phyloP scores from a whole-genome alignment of 352 stramenopile genomes.

The Pythium oligandrum region DNA sequence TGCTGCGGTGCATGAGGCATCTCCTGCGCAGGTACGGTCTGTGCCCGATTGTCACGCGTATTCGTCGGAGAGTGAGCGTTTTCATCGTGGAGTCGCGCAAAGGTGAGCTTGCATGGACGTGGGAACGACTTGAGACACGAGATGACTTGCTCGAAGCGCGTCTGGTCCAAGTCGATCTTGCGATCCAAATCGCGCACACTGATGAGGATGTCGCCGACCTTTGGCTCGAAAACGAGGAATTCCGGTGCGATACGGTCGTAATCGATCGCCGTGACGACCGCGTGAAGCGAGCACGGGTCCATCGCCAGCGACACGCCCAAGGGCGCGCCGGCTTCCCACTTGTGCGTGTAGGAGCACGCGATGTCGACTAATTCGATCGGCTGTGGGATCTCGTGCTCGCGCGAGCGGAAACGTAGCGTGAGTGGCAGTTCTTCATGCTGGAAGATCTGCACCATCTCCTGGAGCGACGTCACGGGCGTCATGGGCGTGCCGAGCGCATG shows the following conservation, averaged over 20 bases:
- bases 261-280: conserved; percentile 63
- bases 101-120: conserved; percentile 54
- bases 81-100: conserved; percentile 43
- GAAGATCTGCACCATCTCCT: conserved; percentile 50
- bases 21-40: neutral
- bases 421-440: conserved; percentile 45
- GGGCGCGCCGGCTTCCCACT: conserved; percentile 37
- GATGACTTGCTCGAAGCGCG: conserved; percentile 74
- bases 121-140: conserved; percentile 41
- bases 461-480: conserved; percentile 34
- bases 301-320: conserved; percentile 74
- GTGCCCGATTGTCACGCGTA: neutral
- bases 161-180: conserved; percentile 36
- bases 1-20: conserved; percentile 2
- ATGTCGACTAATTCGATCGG: conserved; percentile 34
- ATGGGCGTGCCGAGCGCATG: conserved; percentile 25
- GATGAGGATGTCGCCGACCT: conserved; percentile 64
- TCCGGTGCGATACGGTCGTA: conserved; percentile 47
- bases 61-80: neutral
- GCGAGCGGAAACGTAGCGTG: conserved; percentile 59
- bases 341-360: conserved; percentile 44
- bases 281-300: conserved; percentile 71
- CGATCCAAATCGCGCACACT: conserved; percentile 25
- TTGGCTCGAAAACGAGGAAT: conserved; percentile 43
- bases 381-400: conserved; percentile 36